These are phyloP conservation scores for Bipolaris gigantea DNA, from an alignment of 2,329 filamentous ascomycete genomes.

Conservation along the genomic window DNA sequence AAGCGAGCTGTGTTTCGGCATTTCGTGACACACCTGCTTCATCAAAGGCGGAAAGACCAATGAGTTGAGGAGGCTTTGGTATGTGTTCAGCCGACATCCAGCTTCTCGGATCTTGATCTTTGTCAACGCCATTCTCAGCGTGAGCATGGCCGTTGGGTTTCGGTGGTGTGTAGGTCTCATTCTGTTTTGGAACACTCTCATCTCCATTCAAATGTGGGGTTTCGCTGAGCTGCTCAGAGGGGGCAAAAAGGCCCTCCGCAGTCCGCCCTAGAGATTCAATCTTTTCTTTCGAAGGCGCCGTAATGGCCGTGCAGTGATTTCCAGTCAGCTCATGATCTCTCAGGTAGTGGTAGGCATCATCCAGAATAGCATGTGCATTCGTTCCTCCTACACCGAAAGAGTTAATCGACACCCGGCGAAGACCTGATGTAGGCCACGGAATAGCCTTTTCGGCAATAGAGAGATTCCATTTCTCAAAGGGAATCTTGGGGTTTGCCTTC, in stretches of 20 bases:
- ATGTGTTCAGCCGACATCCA: background rate
- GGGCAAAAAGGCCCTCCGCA: background rate
- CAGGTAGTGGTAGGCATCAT: slow-evolving; percentile 12
- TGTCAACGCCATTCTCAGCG: background rate
- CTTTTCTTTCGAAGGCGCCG: background rate
- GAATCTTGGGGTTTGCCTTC: slow-evolving; percentile 2
- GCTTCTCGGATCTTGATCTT: background rate
- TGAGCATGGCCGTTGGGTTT: background rate
- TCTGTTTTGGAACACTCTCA: background rate
- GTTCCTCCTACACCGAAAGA: slow-evolving; percentile 34
- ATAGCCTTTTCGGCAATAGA: background rate
- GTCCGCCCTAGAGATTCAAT: background rate
- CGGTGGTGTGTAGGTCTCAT: background rate
- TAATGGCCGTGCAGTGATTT: background rate
- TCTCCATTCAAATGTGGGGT: background rate
- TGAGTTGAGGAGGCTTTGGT: background rate
- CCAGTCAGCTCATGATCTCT: background rate
- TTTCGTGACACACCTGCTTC: background rate
- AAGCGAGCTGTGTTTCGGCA: background rate
- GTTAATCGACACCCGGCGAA: slow-evolving; percentile 17
- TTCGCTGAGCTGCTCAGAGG: background rate
- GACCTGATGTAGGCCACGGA: slow-evolving; percentile 10
- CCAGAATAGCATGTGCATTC: slow-evolving; percentile 4
- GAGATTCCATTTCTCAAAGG: slow-evolving; percentile 2
- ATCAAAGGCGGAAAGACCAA: background rate